Base-by-base conservation (phyloP, 805 yeast genomes). In the Saturnispora diversa region DNA sequence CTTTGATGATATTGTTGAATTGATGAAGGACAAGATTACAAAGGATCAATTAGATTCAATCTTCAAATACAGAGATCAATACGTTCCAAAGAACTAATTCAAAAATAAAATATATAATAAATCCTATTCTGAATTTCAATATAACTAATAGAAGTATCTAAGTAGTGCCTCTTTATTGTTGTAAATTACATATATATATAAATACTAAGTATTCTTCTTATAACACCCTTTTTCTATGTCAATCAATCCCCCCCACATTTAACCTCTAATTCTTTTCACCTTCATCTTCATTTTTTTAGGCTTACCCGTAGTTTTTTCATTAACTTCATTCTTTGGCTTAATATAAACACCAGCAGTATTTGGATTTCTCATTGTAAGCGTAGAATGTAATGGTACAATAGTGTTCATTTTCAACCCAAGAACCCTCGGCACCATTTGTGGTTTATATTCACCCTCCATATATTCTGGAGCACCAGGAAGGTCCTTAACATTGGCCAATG, bases 381-480 rank as follows among this genome's bases (percentile, higher is more conserved):
- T 77, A 40, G 94, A 80, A 53, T 81, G 86, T 23, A 86, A 69
- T n/a, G 98, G 98, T 11, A 88, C 85, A 33, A 90, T 78, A 2
- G 79, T 74, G 59, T 84, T 85, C 84, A 88, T 82, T 52, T 70
- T 75, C 69, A 84, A 82, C 10, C 95, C 95, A 50, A 77, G 75
- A n/a, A 94, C 95, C 42, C 63, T 67, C 9, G 95, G 94, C 53
- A 81, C 59, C 60, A 73, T 68, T 50, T 70, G 66, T 10, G 84
- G 75, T 47, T 66, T 69, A 49, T 74, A 72, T 10, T 66, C 70
- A 31, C 64, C 70, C 30, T 58, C 62, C 55, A 52, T 54, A 44
- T 70, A 72, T 44, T 81, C 88, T 5, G 75, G 74, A 4, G 87
- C 85, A 31, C 74, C 70, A 6, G 83, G 81, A 43, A 76, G 66